Conservation (phyloP, 495 filamentous ascomycete genomes). For the Penicillium nucicola region DNA sequence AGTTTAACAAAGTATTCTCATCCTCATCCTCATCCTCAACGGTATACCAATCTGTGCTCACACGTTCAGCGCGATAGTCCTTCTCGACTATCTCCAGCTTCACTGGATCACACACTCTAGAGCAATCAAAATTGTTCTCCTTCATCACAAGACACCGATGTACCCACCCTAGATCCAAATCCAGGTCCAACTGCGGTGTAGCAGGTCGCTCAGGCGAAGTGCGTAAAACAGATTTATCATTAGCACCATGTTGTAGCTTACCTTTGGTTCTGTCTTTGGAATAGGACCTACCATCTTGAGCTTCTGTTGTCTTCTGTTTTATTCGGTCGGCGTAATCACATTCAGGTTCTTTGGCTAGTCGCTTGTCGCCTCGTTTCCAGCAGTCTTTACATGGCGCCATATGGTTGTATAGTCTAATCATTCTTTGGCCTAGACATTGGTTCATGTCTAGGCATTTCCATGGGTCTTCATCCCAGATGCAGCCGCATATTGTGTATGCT, state of each 20-base stretch:
- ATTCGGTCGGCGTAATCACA: neutral
- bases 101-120: conserved; percentile 14
- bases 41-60: conserved; percentile 4
- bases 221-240: neutral
- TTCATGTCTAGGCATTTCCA: neutral
- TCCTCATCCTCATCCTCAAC: neutral
- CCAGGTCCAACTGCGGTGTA: neutral
- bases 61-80: conserved; percentile 4
- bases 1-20: too few species aligned
- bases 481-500: conserved; percentile 23
- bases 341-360: neutral
- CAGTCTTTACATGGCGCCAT: conserved; percentile 15
- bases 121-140: conserved; percentile 10
- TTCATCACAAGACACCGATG: neutral
- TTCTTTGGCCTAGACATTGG: conserved; percentile 5
- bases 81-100: neutral
- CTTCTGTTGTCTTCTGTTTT: neutral
- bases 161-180: neutral
- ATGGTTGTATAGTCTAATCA: conserved; percentile 4
- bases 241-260: neutral
- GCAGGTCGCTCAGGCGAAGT: neutral
- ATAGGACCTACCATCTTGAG: neutral
- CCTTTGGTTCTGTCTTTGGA: neutral
- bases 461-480: conserved; percentile 9
- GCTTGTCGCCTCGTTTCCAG: conserved; percentile 14